Conservation (phyloP, 768 basidiomycete genomes). For the Xerocomellus amylosporus region DNA sequence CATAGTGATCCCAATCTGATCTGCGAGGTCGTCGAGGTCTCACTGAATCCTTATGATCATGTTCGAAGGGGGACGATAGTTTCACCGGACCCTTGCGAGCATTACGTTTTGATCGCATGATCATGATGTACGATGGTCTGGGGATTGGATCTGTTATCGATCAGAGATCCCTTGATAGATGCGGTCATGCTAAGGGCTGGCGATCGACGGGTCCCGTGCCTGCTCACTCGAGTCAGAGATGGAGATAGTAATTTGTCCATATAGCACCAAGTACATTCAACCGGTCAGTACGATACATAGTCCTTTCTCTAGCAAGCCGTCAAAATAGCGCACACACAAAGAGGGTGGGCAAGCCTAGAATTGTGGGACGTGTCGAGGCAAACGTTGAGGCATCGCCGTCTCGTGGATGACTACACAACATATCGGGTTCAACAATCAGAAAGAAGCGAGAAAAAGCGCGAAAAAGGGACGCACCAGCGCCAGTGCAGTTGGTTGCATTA, state of each 20-base stretch:
- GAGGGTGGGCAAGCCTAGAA: neutral
- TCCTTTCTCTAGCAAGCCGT: no score
- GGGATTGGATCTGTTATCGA: no score
- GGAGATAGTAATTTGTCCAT: neutral
- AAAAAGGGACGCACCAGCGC: conserved; percentile 11
- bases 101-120: no score
- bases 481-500: neutral
- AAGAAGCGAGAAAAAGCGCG: neutral
- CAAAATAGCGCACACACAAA: neutral
- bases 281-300: neutral
- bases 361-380: neutral
- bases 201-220: no score
- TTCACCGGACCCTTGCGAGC: no score
- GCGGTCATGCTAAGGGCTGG: no score
- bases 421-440: neutral
- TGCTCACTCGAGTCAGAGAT: neutral
- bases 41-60: no score
- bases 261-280: neutral
- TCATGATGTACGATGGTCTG: no score
- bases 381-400: neutral
- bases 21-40: no score
- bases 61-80: no score
- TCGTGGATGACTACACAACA: conserved; percentile 11
- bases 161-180: no score
- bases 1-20: no score